These are phyloP conservation scores for Dactylonectria estremocensis DNA, from an alignment of 2,329 filamentous ascomycete species.

Conservation along the genomic window DNA sequence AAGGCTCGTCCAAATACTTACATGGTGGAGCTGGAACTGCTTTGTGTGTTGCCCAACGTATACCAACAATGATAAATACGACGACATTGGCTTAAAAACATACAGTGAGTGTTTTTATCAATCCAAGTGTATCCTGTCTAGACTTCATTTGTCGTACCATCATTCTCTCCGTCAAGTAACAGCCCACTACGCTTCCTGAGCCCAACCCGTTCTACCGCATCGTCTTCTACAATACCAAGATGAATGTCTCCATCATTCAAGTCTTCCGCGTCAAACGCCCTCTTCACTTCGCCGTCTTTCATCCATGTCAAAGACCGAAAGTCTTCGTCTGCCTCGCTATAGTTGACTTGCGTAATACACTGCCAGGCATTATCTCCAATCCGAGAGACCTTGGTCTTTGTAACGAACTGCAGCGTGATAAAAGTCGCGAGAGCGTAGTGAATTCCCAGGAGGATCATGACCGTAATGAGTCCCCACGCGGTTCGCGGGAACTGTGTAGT, in stretches of 20 bases:
- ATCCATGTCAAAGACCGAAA: neutral
- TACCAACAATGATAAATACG: too few species aligned
- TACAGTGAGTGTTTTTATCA: too few species aligned
- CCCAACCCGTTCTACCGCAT: constrained; percentile 6
- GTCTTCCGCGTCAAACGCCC: neutral
- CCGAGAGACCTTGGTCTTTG: constrained; percentile 4
- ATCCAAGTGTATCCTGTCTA: too few species aligned
- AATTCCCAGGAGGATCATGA: neutral
- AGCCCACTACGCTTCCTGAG: too few species aligned
- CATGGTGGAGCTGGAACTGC: too few species aligned
- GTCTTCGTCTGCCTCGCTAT: neutral
- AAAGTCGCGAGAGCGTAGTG: neutral
- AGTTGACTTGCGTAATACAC: constrained; percentile 15
- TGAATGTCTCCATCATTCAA: constrained; percentile 1
- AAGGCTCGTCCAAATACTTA: too few species aligned
- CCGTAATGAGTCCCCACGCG: neutral
- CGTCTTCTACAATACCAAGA: constrained; percentile 9
- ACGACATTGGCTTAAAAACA: too few species aligned
- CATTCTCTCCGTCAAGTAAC: too few species aligned
- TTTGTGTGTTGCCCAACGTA: too few species aligned
- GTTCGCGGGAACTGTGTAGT: constrained; percentile 16
- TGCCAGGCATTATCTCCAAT: constrained; percentile 26
- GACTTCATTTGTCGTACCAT: too few species aligned
- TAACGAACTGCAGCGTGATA: constrained; percentile 3
- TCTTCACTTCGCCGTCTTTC: neutral